phyloP scores from a whole-genome alignment of 2,329 filamentous ascomycete species.

The Blastomyces silverae region DNA sequence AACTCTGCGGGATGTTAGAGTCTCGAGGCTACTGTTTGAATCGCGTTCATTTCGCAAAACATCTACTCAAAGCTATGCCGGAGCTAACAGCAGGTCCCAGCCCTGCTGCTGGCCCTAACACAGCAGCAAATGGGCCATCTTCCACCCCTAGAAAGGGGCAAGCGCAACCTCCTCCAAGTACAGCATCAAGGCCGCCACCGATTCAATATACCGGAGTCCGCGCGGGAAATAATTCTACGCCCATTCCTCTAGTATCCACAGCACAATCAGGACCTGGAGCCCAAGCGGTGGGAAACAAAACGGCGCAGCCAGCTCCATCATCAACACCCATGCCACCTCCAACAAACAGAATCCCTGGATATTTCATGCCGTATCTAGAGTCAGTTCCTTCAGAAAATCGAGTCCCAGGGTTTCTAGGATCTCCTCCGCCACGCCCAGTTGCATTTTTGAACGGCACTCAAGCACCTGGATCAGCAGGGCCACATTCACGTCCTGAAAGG shows the following conservation, averaged over 20 bases:
- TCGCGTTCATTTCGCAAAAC: slow-evolving; percentile 48
- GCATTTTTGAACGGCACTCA: neutral
- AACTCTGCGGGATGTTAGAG: slow-evolving; percentile 51
- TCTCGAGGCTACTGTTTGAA: slow-evolving; percentile 45
- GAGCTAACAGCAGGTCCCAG: slow-evolving; percentile 20
- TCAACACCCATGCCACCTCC: slow-evolving; percentile 2
- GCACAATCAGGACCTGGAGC: neutral
- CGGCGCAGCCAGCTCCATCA: neutral
- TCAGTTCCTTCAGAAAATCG: slow-evolving; percentile 8
- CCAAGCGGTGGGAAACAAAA: neutral
- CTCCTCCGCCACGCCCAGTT: neutral
- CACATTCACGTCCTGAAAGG: neutral
- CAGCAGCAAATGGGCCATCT: neutral
- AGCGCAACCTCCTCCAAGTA: neutral
- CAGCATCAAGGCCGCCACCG: neutral
- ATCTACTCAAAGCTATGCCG: slow-evolving; percentile 36
- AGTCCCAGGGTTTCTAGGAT: slow-evolving; percentile 7
- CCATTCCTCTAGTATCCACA: neutral
- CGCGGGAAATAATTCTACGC: neutral
- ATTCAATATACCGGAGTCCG: neutral
- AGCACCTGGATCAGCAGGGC: neutral
- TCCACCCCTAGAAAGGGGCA: neutral
- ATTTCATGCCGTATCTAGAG: neutral
- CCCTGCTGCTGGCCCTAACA: slow-evolving; percentile 10
- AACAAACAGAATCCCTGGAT: neutral